Evolutionary conservation across 345 rosid genomes (phyloP), one percentile per base, ranked within the genome.

Genomic region (Acer yangbiense): DNA sequence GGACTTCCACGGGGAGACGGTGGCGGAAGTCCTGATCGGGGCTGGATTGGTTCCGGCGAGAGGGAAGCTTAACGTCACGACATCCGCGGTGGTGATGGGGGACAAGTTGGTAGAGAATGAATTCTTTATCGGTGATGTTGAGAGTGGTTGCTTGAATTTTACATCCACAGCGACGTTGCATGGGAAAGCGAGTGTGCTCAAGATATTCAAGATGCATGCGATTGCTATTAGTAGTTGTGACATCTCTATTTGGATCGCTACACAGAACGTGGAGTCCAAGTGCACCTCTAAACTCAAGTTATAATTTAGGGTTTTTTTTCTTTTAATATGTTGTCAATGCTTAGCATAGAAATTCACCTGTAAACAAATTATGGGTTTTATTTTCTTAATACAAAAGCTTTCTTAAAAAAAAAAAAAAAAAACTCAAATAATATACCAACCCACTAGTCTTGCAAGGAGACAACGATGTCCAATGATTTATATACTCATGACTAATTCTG

Each of bases 121-220:
- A 1, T 4, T 57, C 25, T 85, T 89, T 32, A 23, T 32, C 48
- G 64, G 5, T 11, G 93, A 87, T 48, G 12, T 87, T n/a, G 52
- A 13, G 9, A 46, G 60, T 9, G 88, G 93, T 39, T 54, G 71
- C 18, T 77, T 89, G 74, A 80, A 77, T 76, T 29, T 87, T 62
- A 78, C 76, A 18, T 82, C 89, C 2, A 75, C 68, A 8, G 75
- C 88, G 2, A 77, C 69, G 18, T 32, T 89, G 78, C 88, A 44
- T 41, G 89, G 88, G 71, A 73, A 79, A 71, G 80, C 79, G 39
- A 23, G 17, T 6, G 14, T 83, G 75, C 23, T 80, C 10, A 86
- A 76, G 77, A 71, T 88, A 29, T 64, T 88, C 62, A 86, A 69
- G 55, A 9, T 81, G 43, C 78, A 73, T 29, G 85, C 89, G n/a